Conservation (phyloP, 164 flowering plant genomes). For the Magnolia kwangsiensis region DNA sequence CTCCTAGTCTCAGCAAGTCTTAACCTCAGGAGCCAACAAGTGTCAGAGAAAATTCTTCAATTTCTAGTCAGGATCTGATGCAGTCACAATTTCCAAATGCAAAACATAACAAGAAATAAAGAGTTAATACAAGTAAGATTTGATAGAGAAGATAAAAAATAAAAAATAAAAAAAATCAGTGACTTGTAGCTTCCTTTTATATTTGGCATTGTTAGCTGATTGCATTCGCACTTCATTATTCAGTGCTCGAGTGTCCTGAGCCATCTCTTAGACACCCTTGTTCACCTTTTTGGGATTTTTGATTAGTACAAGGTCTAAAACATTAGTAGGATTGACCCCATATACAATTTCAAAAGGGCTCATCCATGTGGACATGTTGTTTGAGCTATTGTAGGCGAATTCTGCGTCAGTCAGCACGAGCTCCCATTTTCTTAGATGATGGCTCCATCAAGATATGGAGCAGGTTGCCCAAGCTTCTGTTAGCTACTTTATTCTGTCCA, state of each 20-base stretch:
- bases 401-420: background rate
- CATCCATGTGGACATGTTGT: background rate
- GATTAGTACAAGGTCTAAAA: background rate
- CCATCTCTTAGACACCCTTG: background rate
- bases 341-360: constrained; percentile 1
- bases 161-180: too few species aligned
- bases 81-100: too few species aligned
- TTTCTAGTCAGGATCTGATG: too few species aligned
- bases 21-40: too few species aligned
- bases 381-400: background rate
- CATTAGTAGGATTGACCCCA: background rate
- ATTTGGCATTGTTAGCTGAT: background rate
- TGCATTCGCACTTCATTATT: background rate
- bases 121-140: too few species aligned
- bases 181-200: background rate
- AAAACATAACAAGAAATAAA: too few species aligned
- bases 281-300: background rate
- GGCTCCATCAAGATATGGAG: background rate
- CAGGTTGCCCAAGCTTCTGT: background rate
- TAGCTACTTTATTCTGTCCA: background rate
- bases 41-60: too few species aligned
- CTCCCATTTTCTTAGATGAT: background rate
- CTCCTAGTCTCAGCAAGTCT: too few species aligned
- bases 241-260: background rate
- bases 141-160: too few species aligned